Conservation (phyloP, 139 green algal species). For the Coelastrella sp. region DNA sequence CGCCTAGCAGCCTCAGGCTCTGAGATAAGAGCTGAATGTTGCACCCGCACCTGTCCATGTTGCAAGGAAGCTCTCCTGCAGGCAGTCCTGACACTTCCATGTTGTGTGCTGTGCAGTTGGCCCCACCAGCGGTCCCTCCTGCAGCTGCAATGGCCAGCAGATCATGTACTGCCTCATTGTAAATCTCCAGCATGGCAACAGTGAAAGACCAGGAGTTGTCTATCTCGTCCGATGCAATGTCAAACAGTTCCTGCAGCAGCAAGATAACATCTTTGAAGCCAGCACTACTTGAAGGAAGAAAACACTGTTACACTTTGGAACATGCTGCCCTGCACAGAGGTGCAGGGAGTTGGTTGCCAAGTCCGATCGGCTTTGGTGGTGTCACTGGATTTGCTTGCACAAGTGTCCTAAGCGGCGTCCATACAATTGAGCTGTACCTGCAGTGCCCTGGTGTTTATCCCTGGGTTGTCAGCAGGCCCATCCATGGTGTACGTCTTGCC, state of each 20-base stretch:
- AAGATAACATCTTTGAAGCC: too few species aligned
- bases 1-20: too few species aligned
- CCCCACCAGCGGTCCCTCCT: constrained; percentile 7
- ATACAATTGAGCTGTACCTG: too few species aligned
- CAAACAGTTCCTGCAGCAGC: constrained; percentile 60
- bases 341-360: too few species aligned
- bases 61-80: constrained; percentile 60
- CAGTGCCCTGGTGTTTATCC: constrained; percentile 59
- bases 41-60: constrained; percentile 57
- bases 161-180: constrained; percentile 79
- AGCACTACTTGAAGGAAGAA: too few species aligned
- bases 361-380: too few species aligned
- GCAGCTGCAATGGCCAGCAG: constrained; percentile 60
- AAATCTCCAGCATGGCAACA: constrained; percentile 77
- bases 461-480: constrained; percentile 54
- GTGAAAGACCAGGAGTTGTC: constrained; percentile 45
- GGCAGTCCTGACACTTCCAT: constrained; percentile 63
- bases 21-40: too few species aligned
- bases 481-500: constrained; percentile 92
- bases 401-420: too few species aligned
- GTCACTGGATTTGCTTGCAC: too few species aligned
- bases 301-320: too few species aligned
- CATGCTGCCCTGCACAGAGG: too few species aligned
- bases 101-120: neutral
- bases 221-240: constrained; percentile 57